These are phyloP conservation scores for Aspergillus bridgeri DNA, from an alignment of 495 filamentous ascomycete species.

Conservation along the genomic window DNA sequence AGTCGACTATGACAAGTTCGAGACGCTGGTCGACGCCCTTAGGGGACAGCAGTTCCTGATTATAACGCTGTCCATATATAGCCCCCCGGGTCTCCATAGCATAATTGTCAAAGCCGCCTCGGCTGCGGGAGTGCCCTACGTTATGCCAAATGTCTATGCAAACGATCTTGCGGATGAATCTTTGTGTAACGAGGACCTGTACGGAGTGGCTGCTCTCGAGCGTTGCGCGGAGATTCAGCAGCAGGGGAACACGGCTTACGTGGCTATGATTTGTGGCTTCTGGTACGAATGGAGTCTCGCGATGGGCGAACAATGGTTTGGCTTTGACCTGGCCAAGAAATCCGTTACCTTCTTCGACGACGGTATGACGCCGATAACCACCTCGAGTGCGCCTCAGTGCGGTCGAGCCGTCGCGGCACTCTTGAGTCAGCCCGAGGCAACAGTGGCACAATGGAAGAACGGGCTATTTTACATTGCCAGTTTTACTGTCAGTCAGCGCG, in stretches of 20 bases:
- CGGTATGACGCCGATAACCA: slow-evolving; percentile 36
- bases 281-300: slow-evolving; percentile 54
- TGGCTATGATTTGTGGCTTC: slow-evolving; percentile 44
- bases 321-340: slow-evolving; percentile 44
- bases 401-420: slow-evolving; percentile 44
- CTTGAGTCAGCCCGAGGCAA: slow-evolving; percentile 35
- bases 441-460: slow-evolving; percentile 36
- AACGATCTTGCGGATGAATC: slow-evolving; percentile 33
- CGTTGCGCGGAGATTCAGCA: slow-evolving; percentile 30
- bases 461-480: slow-evolving; percentile 40
- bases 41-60: slow-evolving; percentile 55
- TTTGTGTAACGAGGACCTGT: slow-evolving; percentile 31
- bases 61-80: slow-evolving; percentile 48
- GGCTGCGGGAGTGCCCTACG: slow-evolving; percentile 55
- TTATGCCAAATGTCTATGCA: slow-evolving; percentile 62
- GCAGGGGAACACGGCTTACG: slow-evolving; percentile 47
- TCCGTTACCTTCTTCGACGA: slow-evolving; percentile 46
- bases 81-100: slow-evolving; percentile 39
- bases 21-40: slow-evolving; percentile 44
- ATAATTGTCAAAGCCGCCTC: slow-evolving; percentile 58
- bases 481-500: slow-evolving; percentile 48
- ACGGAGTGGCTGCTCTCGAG: slow-evolving; percentile 8
- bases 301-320: slow-evolving; percentile 25
- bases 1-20: slow-evolving; percentile 47
- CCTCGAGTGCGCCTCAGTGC: slow-evolving; percentile 41